Conservation (phyloP, 768 basidiomycete genomes). For the Termitomyces eurrhizus region DNA sequence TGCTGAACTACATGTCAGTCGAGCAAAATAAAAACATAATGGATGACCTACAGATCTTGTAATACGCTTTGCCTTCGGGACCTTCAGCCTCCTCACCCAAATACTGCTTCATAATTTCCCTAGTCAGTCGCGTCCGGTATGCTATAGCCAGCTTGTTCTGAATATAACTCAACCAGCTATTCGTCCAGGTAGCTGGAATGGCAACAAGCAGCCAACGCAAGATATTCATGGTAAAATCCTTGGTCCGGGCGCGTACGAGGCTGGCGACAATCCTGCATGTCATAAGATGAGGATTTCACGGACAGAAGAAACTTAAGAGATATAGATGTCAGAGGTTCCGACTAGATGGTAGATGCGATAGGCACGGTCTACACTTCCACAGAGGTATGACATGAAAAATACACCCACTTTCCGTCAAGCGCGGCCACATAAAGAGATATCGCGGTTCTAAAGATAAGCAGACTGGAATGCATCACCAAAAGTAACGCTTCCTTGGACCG, state of each 20-base stretch:
- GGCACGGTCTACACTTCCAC: not conserved
- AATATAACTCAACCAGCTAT: conserved; percentile 88
- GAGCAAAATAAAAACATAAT: not conserved
- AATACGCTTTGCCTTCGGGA: conserved; percentile 81
- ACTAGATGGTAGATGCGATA: not conserved
- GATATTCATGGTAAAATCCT: conserved; percentile 81
- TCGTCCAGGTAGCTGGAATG: conserved; percentile 90
- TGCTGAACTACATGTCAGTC: conserved; percentile 39
- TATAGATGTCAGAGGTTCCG: not conserved
- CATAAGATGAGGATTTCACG: conserved; percentile 4
- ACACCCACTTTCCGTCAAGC: conserved; percentile 80
- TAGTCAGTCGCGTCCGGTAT: conserved; percentile 82
- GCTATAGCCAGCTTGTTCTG: conserved; percentile 92
- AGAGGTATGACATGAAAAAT: not conserved
- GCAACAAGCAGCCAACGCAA: conserved; percentile 88
- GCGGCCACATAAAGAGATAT: conserved; percentile 93
- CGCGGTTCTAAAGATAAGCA: conserved; percentile 86
- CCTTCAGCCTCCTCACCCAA: conserved; percentile 68
- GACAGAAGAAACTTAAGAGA: not conserved
- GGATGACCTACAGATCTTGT: conserved; percentile 71
- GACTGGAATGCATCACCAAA: conserved; percentile 81
- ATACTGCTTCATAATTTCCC: conserved; percentile 79
- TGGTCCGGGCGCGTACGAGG: conserved; percentile 81
- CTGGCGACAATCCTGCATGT: conserved; percentile 83
- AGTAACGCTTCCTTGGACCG: conserved; percentile 86